Evolutionary conservation across 495 filamentous ascomycete species (phyloP).

Genomic region (Penicillium bovifimosum): DNA sequence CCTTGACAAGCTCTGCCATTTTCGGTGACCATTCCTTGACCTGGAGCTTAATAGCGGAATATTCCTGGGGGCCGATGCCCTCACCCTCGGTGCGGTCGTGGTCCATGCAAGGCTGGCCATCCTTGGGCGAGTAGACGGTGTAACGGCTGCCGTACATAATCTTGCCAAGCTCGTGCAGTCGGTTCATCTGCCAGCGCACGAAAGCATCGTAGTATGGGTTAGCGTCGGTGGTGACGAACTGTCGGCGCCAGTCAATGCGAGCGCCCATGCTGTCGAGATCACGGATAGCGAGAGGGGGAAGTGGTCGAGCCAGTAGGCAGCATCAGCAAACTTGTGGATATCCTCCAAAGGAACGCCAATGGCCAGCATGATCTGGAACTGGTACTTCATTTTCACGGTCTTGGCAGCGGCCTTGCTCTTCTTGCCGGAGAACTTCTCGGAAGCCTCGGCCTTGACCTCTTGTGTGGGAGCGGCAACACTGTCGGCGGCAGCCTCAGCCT

Average conservation of each 20-base stretch:
- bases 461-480: slow-evolving; percentile 46
- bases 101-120: slow-evolving; percentile 96
- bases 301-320: slow-evolving; percentile 78
- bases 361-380: slow-evolving; percentile 85
- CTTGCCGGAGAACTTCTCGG: slow-evolving; percentile 86
- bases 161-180: slow-evolving; percentile 81
- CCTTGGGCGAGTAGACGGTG: slow-evolving; percentile 93
- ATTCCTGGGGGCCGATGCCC: slow-evolving; percentile 85
- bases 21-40: slow-evolving; percentile 81
- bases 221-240: slow-evolving; percentile 90
- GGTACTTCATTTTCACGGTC: slow-evolving; percentile 82
- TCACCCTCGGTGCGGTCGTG: slow-evolving; percentile 92
- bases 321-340: slow-evolving; percentile 87
- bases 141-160: slow-evolving; percentile 93
- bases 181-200: slow-evolving; percentile 96
- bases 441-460: slow-evolving; percentile 58
- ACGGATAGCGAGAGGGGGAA: slow-evolving; percentile 74
- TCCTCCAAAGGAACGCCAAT: slow-evolving; percentile 77
- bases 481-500: slow-evolving; percentile 44
- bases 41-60: slow-evolving; percentile 84
- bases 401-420: slow-evolving; percentile 94
- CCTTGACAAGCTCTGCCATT: slow-evolving; percentile 59
- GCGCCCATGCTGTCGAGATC: slow-evolving; percentile 81
- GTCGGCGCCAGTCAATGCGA: slow-evolving; percentile 85
- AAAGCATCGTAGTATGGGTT: slow-evolving; percentile 98